Evolutionary conservation across 345 rosid genomes (phyloP), one percentile per base, ranked within the genome.

Genomic region (Clausena lansium): DNA sequence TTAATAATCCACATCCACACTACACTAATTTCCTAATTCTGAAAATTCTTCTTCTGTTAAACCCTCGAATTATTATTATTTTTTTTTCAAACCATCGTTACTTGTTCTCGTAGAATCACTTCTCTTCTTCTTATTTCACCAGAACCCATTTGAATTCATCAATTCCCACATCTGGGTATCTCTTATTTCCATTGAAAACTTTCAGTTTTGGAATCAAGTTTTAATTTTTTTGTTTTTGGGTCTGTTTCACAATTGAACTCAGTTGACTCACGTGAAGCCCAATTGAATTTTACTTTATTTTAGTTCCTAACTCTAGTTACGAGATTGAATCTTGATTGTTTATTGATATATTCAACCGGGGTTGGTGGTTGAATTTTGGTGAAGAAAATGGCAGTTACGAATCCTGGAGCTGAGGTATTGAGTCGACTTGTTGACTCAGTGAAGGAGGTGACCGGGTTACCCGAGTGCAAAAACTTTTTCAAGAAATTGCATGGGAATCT

Each of bases 401-500:
- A 78, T 80, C 78, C 86, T 0, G 76, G 76, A 7, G 86, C 77
- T 28, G 85, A 83, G 76, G 85, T 91, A 59, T 68, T 88, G 79
- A 71, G 76, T 83, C 85, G 81, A 78, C 86, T 94, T 54, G 78
- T 82, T 72, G 93, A 84, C 80, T 86, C 85, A 5, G 86, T 94
- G 57, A 94, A 84, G 84, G 92, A 86, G 88, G 85, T 94, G 70
- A 88, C 91, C 7, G 89, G 85, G 80, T 83, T 92, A 58, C 88
- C 89, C 6, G 91, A 87, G 85, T 90, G 91, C 39, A 86, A 75
- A 70, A 88, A 85, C 79, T 75, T 87, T 19, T 84, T 85, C 77
- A 91, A 87, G 82, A 90, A 79, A 87, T 86, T 87, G 92, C 90
- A 92, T 79, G 92, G 93, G 39, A 89, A 92, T 87, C 85, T 94